A percentile compares a stretch with the other conserved stretches of the same genome.
These are phyloP conservation scores for Penicillium pulvis DNA, from an alignment of 495 filamentous ascomycete species.

Conservation along the genomic window DNA sequence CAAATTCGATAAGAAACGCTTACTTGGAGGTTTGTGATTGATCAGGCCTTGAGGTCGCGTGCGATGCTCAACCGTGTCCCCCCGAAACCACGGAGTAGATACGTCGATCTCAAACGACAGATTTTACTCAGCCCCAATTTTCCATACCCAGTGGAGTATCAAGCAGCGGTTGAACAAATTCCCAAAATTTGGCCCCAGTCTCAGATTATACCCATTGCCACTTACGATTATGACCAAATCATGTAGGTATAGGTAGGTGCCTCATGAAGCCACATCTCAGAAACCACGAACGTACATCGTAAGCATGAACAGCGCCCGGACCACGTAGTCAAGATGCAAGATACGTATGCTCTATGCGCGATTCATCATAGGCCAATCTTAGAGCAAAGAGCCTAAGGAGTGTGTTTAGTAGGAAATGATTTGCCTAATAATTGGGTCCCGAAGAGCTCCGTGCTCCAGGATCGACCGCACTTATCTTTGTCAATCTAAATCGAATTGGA, in stretches of 20 bases:
- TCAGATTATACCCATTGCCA: too few relatives aligned
- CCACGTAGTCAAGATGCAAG: neutral
- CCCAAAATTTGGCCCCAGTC: too few relatives aligned
- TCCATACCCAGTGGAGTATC: neutral
- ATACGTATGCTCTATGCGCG: neutral
- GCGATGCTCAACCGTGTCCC: neutral
- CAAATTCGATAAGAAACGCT: neutral
- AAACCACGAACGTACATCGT: neutral
- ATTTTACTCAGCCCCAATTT: neutral
- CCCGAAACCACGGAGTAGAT: neutral
- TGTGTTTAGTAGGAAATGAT: neutral
- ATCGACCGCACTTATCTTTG: neutral
- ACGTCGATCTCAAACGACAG: neutral
- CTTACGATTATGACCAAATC: neutral
- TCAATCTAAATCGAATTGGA: neutral
- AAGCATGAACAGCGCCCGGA: neutral
- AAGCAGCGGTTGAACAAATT: too few relatives aligned
- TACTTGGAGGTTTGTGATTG: neutral
- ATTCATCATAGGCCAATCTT: neutral
- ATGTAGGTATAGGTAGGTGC: neutral
- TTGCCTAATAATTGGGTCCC: neutral
- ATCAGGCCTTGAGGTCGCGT: neutral
- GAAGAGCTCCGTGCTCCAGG: neutral
- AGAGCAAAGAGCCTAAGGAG: neutral
- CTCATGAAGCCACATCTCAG: neutral